A percentile compares a stretch with the other conserved stretches of the same genome.
These are phyloP conservation scores for Cyphellophora europaea DNA, from an alignment of 2,329 filamentous ascomycete species.

Conservation along the genomic window DNA sequence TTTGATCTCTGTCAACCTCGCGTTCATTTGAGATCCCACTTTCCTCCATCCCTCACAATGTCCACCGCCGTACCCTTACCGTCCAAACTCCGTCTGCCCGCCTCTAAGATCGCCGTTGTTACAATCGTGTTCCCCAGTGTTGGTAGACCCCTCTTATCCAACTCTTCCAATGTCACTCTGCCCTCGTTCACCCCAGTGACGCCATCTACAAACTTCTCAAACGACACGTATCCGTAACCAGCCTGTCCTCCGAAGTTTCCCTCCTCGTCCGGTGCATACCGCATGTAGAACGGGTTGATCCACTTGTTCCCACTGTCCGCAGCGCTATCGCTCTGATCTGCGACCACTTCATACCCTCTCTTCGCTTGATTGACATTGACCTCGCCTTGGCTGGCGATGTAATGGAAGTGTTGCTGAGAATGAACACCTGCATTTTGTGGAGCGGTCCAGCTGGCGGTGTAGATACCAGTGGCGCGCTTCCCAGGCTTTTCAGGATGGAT, in stretches of 20 bases:
- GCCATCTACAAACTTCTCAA: constrained; percentile 92
- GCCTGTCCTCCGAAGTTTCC: constrained; percentile 88
- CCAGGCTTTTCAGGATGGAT: constrained; percentile 38
- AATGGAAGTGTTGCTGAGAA: constrained; percentile 95
- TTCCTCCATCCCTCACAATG: constrained; percentile 61
- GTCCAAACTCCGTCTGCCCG: constrained; percentile 74
- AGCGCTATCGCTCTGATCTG: constrained; percentile 53
- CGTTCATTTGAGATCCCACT: too few species aligned
- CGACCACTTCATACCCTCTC: constrained; percentile 88
- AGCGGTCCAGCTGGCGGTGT: constrained; percentile 91
- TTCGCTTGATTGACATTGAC: constrained; percentile 88
- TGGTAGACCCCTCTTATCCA: constrained; percentile 72
- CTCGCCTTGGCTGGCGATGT: constrained; percentile 75
- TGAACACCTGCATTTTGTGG: constrained; percentile 91
- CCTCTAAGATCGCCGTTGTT: constrained; percentile 85
- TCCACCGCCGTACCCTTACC: constrained; percentile 67
- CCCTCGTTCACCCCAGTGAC: constrained; percentile 71
- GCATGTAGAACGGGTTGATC: constrained; percentile 95
- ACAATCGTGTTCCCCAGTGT: constrained; percentile 84
- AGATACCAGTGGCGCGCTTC: constrained; percentile 76
- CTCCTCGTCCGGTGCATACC: constrained; percentile 86
- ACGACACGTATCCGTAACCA: constrained; percentile 87
- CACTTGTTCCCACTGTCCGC: constrained; percentile 48
- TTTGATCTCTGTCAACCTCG: too few species aligned
- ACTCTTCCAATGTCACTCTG: constrained; percentile 58